These are phyloP conservation scores for Coelastrella sp. DNA, from an alignment of 139 green algal genomes.

Conservation along the genomic window DNA sequence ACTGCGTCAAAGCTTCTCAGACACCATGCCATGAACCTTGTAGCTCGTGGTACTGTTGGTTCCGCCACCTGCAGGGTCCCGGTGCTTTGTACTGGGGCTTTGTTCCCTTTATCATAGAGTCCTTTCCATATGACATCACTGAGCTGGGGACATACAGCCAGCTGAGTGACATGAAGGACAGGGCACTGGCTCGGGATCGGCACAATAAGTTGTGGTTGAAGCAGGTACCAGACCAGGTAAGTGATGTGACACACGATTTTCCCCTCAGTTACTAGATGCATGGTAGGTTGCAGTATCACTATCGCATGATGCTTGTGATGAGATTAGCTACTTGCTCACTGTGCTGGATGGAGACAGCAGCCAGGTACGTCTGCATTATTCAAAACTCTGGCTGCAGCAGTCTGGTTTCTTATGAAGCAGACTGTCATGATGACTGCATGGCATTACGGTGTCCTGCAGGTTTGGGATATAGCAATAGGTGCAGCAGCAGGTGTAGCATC, in stretches of 20 bases:
- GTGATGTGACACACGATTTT: too few species aligned
- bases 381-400: too few species aligned
- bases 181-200: neutral
- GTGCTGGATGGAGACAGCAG: too few species aligned
- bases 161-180: slow-evolving; percentile 40
- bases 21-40: neutral
- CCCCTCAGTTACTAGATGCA: too few species aligned
- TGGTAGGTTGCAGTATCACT: too few species aligned
- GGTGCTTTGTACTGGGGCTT: slow-evolving; percentile 72
- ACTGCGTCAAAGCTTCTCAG: too few species aligned
- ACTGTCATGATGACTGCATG: neutral
- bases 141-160: slow-evolving; percentile 65
- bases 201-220: neutral
- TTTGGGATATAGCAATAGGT: slow-evolving; percentile 45
- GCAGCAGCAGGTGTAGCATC: slow-evolving; percentile 61
- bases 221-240: slow-evolving; percentile 35
- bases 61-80: slow-evolving; percentile 39
- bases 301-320: too few species aligned
- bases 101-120: slow-evolving; percentile 69
- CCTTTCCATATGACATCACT: slow-evolving; percentile 73
- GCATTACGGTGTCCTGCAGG: neutral
- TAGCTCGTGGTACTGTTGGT: neutral
- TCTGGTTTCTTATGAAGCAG: too few species aligned
- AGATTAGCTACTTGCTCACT: too few species aligned
- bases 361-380: too few species aligned